Evolutionary conservation across 805 yeast species (phyloP), one percentile per base, ranked within the genome.

Genomic region (Gaillardinia entomophila): DNA sequence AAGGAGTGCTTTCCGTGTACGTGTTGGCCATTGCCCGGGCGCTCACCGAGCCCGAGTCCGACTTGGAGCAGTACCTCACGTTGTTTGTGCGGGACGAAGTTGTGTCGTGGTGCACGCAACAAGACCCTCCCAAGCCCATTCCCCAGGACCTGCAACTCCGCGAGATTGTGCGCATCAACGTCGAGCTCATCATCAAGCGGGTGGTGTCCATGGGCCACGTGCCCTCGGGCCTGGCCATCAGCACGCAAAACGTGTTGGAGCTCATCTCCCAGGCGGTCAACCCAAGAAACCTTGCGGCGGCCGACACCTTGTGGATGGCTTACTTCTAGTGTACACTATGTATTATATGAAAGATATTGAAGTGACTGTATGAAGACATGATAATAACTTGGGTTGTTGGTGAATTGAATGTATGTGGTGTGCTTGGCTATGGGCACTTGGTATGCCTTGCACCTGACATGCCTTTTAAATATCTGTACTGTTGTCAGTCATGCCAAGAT

Each of bases 301-400:
- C 95, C 4, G 98, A 92, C 48, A 79, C 88, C 12, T 70, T 85
- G 42, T 92, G 96, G 88, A 86, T 92, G 96, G 92, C 98, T 1
- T 92, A 87, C 63, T 76, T 88, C 46, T 88, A 65, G 30, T 17
- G 19, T 19, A 12, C 4, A 4, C 12, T 4, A 10, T 16, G 15
- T 23, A 23, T 23, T 17, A 10, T 14, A 25, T 24, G 12, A 4
- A 18, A 6, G 4, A 16, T 16, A 28, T 12, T 6, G 16, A 17
- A 28, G 11, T 13, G 7, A 32, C 7, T 26, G 8, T 24, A 14
- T 12, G 16, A 12, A 27, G 14, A 12, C 11, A 25, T 12, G 16
- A 18, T 16, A 12, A 11, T 10, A 6, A 6, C 8, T 7, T 30
- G 20, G 20, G 16, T 30, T n/a, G 16, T 22, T 7, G 15, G 10